Percentiles rank a stretch among this genome's conserved stretches.
phyloP scores from a whole-genome alignment of 495 filamentous ascomycete species.

The Tuber melanosporum region DNA sequence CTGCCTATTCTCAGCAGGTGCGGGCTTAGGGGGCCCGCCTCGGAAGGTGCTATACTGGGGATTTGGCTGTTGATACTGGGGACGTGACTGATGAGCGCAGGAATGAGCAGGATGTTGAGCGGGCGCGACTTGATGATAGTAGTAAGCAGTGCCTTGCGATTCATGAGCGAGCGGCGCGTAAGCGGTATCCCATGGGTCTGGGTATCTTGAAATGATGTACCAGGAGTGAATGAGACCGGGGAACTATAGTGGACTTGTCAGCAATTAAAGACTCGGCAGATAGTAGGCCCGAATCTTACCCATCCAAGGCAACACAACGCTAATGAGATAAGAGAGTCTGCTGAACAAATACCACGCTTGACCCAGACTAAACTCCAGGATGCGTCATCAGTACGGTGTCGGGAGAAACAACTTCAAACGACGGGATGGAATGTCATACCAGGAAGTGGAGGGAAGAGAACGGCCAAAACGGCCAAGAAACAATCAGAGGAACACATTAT shows the following conservation, averaged over 20 bases:
- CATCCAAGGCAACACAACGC: constrained; percentile 83
- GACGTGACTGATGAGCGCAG: constrained; percentile 45
- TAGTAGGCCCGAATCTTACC: constrained; percentile 41
- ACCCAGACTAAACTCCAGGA: constrained; percentile 68
- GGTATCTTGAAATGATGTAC: constrained; percentile 94
- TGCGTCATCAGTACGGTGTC: constrained; percentile 10
- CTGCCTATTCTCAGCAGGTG: constrained; percentile 44
- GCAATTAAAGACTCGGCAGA: neutral
- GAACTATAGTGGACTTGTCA: constrained; percentile 45
- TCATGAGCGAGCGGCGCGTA: constrained; percentile 58
- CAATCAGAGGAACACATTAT: constrained; percentile 63
- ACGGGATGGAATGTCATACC: constrained; percentile 53
- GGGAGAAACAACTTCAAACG: constrained; percentile 26
- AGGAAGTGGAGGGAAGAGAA: constrained; percentile 88
- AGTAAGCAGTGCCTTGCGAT: constrained; percentile 48
- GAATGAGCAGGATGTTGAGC: constrained; percentile 31
- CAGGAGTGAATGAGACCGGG: constrained; percentile 90
- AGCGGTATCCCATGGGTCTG: constrained; percentile 59
- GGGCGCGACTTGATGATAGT: constrained; percentile 34
- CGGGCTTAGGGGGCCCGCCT: constrained; percentile 9
- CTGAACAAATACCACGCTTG: constrained; percentile 86
- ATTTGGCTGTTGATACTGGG: constrained; percentile 42
- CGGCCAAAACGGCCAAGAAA: constrained; percentile 79
- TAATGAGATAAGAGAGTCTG: constrained; percentile 91
- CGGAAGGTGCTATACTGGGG: constrained; percentile 43